phyloP scores from a whole-genome alignment of 345 rosid species.

The Triadica sebifera region DNA sequence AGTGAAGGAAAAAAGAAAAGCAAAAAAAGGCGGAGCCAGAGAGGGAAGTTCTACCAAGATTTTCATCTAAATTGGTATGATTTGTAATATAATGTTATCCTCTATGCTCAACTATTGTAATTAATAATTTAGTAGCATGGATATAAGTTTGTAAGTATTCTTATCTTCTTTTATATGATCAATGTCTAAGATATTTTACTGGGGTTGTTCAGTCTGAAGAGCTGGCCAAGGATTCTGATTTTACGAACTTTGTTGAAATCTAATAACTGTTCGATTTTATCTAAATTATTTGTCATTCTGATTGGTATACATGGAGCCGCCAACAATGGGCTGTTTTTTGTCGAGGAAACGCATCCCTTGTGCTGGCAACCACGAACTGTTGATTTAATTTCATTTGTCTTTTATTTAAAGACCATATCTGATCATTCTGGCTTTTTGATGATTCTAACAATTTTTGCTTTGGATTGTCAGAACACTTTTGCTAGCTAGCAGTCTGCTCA shows the following conservation, averaged over 20 bases:
- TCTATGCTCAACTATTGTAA: slow-evolving; percentile 25
- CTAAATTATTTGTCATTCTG: background rate
- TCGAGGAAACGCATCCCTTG: no score
- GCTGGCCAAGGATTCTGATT: background rate
- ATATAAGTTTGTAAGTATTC: slow-evolving; percentile 1
- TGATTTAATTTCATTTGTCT: background rate
- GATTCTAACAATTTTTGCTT: background rate
- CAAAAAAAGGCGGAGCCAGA: background rate
- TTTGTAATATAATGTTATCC: background rate
- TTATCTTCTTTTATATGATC: background rate
- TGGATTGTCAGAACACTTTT: background rate
- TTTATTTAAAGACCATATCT: no score
- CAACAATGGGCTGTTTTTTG: no score
- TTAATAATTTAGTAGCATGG: slow-evolving; percentile 15
- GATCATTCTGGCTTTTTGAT: background rate
- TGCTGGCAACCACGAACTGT: background rate
- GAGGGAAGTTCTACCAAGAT: background rate
- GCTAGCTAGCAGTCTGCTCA: background rate
- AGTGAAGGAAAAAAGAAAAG: background rate
- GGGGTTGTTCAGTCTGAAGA: background rate
- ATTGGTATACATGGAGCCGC: background rate
- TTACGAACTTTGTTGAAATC: background rate
- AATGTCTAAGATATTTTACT: background rate
- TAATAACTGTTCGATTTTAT: background rate
- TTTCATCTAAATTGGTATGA: background rate